Evolutionary conservation across 1,284 basidiomycete species (phyloP).

Genomic region (Hortiboletus rubellus): DNA sequence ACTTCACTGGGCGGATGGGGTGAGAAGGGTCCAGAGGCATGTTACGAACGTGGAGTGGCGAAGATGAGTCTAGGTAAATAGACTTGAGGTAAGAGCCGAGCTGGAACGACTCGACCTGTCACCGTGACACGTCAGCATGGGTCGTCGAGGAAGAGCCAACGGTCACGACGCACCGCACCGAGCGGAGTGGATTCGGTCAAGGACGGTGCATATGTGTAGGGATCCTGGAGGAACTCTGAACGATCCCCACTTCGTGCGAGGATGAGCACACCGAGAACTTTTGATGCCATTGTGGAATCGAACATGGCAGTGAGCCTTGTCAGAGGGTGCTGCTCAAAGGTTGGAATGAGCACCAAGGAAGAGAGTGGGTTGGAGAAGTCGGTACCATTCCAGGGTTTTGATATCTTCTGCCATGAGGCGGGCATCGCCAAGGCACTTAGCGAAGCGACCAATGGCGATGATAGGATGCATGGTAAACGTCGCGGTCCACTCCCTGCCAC

Average conservation of each 20-base stretch:
- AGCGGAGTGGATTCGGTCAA: constrained; percentile 79
- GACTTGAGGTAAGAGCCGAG: constrained; percentile 68
- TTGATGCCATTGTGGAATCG: constrained; percentile 46
- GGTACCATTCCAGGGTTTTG: constrained; percentile 29
- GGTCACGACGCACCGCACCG: constrained; percentile 59
- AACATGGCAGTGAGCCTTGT: neutral
- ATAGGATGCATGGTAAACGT: constrained; percentile 22
- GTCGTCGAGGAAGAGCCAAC: neutral
- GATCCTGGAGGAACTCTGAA: constrained; percentile 68
- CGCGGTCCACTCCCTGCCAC: constrained; percentile 31
- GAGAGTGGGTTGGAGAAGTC: constrained; percentile 9
- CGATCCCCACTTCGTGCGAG: constrained; percentile 84
- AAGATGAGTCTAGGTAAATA: constrained; percentile 66
- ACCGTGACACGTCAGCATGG: constrained; percentile 4
- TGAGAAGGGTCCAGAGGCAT: constrained; percentile 43
- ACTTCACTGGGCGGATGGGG: constrained; percentile 54
- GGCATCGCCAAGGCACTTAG: constrained; percentile 32
- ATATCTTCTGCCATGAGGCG: constrained; percentile 31
- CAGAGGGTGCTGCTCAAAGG: neutral
- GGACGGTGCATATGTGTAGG: constrained; percentile 64
- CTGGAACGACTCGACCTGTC: constrained; percentile 67
- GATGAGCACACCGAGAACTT: constrained; percentile 78
- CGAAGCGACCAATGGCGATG: constrained; percentile 35
- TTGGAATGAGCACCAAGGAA: constrained; percentile 3
- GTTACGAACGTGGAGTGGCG: constrained; percentile 65